Base-by-base conservation (phyloP, 495 filamentous ascomycete species). In the Corynascus novoguineensis region DNA sequence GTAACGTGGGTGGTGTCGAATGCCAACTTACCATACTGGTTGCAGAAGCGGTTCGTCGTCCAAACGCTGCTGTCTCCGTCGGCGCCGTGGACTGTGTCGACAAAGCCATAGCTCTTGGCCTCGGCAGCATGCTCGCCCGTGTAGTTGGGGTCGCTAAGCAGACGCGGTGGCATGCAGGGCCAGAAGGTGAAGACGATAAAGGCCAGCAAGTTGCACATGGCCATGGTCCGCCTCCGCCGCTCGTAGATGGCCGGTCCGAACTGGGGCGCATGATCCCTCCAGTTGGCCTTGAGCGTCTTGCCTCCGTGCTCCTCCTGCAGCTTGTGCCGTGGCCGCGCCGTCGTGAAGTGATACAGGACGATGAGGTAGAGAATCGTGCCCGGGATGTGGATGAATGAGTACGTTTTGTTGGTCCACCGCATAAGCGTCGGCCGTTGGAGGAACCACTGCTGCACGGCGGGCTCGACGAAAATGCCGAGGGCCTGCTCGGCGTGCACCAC, bases 311-410 rank as follows among this genome's bases (percentile, higher is more conserved):
- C 66, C 19, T 68, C 63, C 61, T 69, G 64, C 45, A 72, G 58
- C 24, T 64, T 68, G 31, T 55, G 61, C 58, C 64, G 58, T 73
- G 79, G 60, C 61, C 73, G 22, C 8, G 79, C 78, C 46, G 78
- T 84, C 8, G 83, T 87, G 60, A 81, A 82, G 68, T 87, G 84
- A 67, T 82, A 87, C 6, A 88, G 74, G 67, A 79, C 82, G 55
- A 85, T 80, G 24, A 87, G 74, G 64, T 85, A 88, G 11, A 71
- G 67, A 19, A 89, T 89, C 4, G 87, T 89, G 14, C 86, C 87
- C 0, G 87, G 88, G 53, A 92, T 90, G 68, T 91, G 87, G 60
- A 92, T 88, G 62, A 89, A 89, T 1, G 85, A 88, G 65, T 90
- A 90, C 14, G 81, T 79, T 64, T 82, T 77, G 62, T 91, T 90